These are phyloP conservation scores for Colletotrichum simmondsii DNA, from an alignment of 2,329 filamentous ascomycete species.

Conservation along the genomic window DNA sequence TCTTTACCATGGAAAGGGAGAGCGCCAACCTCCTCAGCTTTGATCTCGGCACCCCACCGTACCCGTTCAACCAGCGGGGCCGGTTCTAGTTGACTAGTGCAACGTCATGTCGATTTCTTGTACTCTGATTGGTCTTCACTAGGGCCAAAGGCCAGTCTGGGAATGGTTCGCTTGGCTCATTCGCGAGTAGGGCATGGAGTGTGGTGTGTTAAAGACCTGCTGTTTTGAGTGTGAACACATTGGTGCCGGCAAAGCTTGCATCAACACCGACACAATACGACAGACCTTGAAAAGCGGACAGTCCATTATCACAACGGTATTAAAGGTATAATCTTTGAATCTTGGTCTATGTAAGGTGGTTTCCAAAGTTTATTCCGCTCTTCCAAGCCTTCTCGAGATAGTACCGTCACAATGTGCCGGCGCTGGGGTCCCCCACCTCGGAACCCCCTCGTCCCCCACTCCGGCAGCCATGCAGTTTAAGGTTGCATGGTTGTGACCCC, in stretches of 20 bases:
- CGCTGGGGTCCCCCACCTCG: constrained; percentile 2
- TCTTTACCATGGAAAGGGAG: not conserved
- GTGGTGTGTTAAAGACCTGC: no score
- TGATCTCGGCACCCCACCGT: constrained; percentile 23
- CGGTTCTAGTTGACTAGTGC: not conserved
- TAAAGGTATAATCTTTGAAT: not conserved
- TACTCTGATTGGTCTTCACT: not conserved
- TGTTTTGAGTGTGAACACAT: not conserved
- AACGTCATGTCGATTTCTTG: not conserved
- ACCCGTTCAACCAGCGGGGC: not conserved
- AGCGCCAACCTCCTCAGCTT: not conserved
- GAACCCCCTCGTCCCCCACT: constrained; percentile 32
- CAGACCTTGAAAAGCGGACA: not conserved
- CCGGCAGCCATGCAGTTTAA: constrained; percentile 1
- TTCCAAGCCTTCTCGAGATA: not conserved
- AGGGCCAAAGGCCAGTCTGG: not conserved
- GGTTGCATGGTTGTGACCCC: constrained; percentile 6
- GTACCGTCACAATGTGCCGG: constrained; percentile 10
- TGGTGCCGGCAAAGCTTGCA: no score
- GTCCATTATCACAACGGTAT: not conserved
- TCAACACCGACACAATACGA: not conserved
- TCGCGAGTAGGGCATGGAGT: not conserved
- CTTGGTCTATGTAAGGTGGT: not conserved
- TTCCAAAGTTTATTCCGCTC: not conserved
- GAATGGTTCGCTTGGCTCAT: not conserved